Conservation (phyloP, 441 rosid genomes). For the Raphanus hybrid region DNA sequence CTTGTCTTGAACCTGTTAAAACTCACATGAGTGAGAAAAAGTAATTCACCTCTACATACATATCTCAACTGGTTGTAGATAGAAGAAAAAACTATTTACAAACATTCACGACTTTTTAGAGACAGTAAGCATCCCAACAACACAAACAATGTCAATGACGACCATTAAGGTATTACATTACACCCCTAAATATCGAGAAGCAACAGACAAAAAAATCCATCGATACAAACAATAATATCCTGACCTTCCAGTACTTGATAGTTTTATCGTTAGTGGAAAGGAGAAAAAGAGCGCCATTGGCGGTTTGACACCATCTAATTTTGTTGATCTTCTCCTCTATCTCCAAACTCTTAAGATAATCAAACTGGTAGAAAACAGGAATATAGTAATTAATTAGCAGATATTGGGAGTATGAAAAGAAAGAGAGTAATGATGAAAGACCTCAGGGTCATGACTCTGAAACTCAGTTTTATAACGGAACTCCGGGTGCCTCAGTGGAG, state of each 20-base stretch:
- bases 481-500: slow-evolving; percentile 82
- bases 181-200: background rate
- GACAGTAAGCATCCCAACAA: slow-evolving; percentile 5
- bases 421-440: slow-evolving; percentile 33
- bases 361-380: slow-evolving; percentile 63
- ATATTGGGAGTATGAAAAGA: background rate
- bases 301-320: slow-evolving; percentile 94
- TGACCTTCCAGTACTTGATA: slow-evolving; percentile 92
- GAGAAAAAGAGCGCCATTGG: slow-evolving; percentile 87
- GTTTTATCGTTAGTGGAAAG: slow-evolving; percentile 96
- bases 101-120: background rate
- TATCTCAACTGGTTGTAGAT: slow-evolving; percentile 19
- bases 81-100: background rate
- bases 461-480: slow-evolving; percentile 96
- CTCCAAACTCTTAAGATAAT: slow-evolving; percentile 98
- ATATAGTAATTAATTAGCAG: background rate
- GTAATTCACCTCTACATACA: slow-evolving; percentile 9
- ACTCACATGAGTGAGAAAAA: slow-evolving; percentile 18
- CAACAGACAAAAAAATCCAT: background rate
- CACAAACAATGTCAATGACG: slow-evolving; percentile 4
- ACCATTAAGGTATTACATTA: background rate
- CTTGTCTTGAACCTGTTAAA: slow-evolving; percentile 91
- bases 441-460: slow-evolving; percentile 99
- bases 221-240: slow-evolving; percentile 8
- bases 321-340: slow-evolving; percentile 98